phyloP scores from a whole-genome alignment of 2,329 filamentous ascomycete species.

The Niveomyces coronatus region DNA sequence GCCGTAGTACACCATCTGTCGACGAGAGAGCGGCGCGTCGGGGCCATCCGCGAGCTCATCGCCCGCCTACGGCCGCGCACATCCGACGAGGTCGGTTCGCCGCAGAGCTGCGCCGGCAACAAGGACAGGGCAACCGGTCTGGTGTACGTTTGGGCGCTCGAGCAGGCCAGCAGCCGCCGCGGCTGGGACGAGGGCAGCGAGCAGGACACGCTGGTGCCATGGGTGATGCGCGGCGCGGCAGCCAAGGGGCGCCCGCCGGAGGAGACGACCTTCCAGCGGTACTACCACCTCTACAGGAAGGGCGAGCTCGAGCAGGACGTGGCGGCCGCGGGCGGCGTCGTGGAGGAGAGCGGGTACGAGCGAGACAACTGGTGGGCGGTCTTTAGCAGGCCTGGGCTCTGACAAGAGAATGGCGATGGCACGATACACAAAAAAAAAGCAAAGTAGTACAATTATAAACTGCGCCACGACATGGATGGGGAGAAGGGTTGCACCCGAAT shows the following conservation, averaged over 20 bases:
- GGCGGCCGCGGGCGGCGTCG: constrained; percentile 57
- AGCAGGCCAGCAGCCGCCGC: constrained; percentile 76
- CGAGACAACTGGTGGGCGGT: constrained; percentile 98
- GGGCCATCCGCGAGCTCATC: constrained; percentile 63
- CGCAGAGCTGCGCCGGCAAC: constrained; percentile 16
- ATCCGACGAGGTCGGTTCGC: constrained; percentile 40
- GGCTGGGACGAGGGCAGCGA: constrained; percentile 78
- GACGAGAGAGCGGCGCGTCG: constrained; percentile 59
- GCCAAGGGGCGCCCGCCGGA: constrained; percentile 26
- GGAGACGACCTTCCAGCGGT: constrained; percentile 70
- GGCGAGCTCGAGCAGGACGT: constrained; percentile 82
- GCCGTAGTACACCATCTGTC: constrained; percentile 92
- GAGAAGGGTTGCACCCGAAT: no score
- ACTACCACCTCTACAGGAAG: constrained; percentile 85
- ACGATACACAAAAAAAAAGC: constrained; percentile 8
- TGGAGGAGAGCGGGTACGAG: constrained; percentile 80
- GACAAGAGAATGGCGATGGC: neutral
- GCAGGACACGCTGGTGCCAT: constrained; percentile 92
- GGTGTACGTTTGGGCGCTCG: constrained; percentile 90
- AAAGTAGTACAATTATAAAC: no score
- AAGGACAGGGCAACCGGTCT: constrained; percentile 50
- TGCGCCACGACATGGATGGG: no score
- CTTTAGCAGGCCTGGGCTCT: constrained; percentile 19
- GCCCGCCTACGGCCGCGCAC: constrained; percentile 3
- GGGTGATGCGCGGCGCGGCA: constrained; percentile 73